Conservation (phyloP, 139 green algal genomes). For the Chlorella sp. region DNA sequence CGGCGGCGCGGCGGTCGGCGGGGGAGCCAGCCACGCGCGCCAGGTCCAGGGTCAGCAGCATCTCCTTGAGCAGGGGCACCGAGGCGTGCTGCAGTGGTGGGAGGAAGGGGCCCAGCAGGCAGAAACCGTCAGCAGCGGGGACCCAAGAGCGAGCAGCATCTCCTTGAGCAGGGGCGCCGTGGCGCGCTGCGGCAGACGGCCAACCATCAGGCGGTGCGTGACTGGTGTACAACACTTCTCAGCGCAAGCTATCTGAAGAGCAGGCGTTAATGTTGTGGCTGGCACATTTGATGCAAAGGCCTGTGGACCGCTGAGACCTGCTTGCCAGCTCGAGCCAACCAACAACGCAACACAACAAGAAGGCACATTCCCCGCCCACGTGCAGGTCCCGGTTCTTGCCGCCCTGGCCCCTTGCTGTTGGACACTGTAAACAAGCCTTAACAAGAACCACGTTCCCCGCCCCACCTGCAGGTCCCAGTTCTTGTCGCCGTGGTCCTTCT, state of each 20-base stretch:
- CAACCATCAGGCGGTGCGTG: too few species aligned
- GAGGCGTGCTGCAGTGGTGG: constrained; percentile 18
- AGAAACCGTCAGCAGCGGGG: too few species aligned
- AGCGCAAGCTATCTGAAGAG: too few species aligned
- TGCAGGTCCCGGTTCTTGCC: constrained; percentile 84
- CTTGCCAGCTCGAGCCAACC: too few species aligned
- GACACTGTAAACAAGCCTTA: background rate
- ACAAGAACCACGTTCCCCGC: background rate
- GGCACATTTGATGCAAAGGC: too few species aligned
- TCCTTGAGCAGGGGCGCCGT: constrained; percentile 73
- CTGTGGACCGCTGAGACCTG: too few species aligned
- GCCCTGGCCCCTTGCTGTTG: background rate
- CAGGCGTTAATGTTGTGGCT: too few species aligned
- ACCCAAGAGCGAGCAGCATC: constrained; percentile 67
- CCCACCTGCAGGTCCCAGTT: constrained; percentile 82
- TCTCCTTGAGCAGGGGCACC: constrained; percentile 77
- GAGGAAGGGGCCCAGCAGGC: too few species aligned
- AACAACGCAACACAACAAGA: background rate
- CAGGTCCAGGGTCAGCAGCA: constrained; percentile 79
- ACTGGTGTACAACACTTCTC: too few species aligned
- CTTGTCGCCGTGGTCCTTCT: constrained; percentile 50
- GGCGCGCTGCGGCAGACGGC: constrained; percentile 55
- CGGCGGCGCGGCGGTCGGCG: constrained; percentile 68
- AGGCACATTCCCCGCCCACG: constrained; percentile 31
- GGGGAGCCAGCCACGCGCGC: constrained; percentile 57